Evolutionary conservation across 2,329 filamentous ascomycete genomes (phyloP).

Genomic region (Exophiala phaeomuriformis): DNA sequence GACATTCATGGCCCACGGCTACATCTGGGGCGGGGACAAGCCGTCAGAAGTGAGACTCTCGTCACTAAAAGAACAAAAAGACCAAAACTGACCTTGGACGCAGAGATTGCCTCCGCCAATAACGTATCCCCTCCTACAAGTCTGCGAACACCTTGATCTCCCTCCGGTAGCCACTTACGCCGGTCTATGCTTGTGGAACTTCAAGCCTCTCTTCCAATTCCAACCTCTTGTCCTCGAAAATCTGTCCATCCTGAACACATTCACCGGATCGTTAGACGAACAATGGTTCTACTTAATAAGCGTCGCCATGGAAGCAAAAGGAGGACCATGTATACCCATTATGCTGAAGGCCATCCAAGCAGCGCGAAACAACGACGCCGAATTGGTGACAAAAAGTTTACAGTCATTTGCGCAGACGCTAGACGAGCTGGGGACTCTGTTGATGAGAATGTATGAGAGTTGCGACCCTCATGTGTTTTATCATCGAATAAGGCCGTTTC

Average conservation of each 20-base stretch:
- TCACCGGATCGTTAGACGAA: constrained; percentile 90
- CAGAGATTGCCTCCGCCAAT: constrained; percentile 68
- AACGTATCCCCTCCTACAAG: constrained; percentile 70
- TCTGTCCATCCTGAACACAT: constrained; percentile 77
- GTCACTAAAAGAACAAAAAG: neutral
- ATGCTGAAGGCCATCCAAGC: constrained; percentile 85
- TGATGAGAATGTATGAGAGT: constrained; percentile 88
- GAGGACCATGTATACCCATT: constrained; percentile 74
- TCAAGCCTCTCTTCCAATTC: constrained; percentile 78
- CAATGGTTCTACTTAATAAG: constrained; percentile 98
- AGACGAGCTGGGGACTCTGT: constrained; percentile 70
- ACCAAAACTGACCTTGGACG: neutral
- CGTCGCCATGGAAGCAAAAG: constrained; percentile 88
- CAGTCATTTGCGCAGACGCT: constrained; percentile 76
- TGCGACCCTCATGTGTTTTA: constrained; percentile 96
- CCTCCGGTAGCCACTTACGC: constrained; percentile 93
- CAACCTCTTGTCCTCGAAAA: constrained; percentile 84
- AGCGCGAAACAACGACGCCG: constrained; percentile 61
- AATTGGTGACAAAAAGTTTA: constrained; percentile 69
- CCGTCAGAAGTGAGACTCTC: constrained; percentile 57
- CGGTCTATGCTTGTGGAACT: constrained; percentile 91
- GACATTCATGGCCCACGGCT: constrained; percentile 72
- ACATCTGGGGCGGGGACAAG: constrained; percentile 77
- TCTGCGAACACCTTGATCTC: constrained; percentile 72
- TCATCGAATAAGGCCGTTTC: constrained; percentile 87